These are phyloP conservation scores for Nannizziopsis barbatae DNA, from an alignment of 2,329 filamentous ascomycete genomes.

Conservation along the genomic window DNA sequence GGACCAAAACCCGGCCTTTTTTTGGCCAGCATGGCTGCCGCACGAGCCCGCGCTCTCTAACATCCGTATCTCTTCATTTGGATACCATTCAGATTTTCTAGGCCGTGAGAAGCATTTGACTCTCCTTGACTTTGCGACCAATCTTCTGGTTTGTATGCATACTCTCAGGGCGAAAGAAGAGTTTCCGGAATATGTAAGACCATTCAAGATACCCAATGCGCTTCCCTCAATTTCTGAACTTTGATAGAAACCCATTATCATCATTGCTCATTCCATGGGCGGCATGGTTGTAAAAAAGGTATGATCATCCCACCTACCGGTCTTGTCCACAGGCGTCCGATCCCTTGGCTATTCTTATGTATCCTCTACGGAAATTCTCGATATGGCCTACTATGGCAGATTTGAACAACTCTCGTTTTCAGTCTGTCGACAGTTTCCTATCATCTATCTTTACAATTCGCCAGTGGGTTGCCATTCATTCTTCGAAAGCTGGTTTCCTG, in stretches of 20 bases:
- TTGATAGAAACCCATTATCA: slow-evolving; percentile 25
- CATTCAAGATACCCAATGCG: background rate
- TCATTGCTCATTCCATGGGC: slow-evolving; percentile 39
- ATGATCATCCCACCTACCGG: too few species aligned
- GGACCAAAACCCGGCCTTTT: slow-evolving; percentile 16
- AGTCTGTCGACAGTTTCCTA: too few species aligned
- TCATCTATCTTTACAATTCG: too few species aligned
- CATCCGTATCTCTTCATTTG: slow-evolving; percentile 25
- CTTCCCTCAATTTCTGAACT: background rate
- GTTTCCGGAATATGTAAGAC: background rate
- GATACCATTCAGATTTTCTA: slow-evolving; percentile 15
- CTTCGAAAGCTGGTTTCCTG: too few species aligned
- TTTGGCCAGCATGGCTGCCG: slow-evolving; percentile 31
- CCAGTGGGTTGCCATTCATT: background rate
- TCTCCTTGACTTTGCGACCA: slow-evolving; percentile 11
- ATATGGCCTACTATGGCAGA: background rate
- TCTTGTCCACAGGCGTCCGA: too few species aligned
- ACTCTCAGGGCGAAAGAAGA: background rate
- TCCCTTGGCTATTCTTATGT: too few species aligned
- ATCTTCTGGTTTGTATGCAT: slow-evolving; percentile 8
- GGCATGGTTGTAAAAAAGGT: slow-evolving; percentile 27
- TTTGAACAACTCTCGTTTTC: background rate
- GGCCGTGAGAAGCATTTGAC: background rate
- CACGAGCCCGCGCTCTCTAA: slow-evolving; percentile 23
- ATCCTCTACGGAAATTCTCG: too few species aligned